These are phyloP conservation scores for Dacryopinax primogenitus DNA, from an alignment of 768 basidiomycete genomes.

Conservation along the genomic window DNA sequence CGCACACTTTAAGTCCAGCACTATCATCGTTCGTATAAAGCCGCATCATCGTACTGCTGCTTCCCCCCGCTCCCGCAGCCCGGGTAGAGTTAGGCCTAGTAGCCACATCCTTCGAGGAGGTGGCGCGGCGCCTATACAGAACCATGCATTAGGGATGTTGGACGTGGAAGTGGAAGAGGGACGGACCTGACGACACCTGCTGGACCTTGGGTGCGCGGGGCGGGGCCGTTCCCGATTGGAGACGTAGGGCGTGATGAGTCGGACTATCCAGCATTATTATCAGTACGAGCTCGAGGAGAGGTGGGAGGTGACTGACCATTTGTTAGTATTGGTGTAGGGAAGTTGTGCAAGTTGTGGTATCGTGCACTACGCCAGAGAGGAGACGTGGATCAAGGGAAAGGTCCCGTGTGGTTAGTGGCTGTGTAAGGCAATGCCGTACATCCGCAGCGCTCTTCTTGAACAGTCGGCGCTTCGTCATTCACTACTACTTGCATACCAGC, in stretches of 20 bases:
- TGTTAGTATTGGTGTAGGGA: background rate
- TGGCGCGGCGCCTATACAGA: constrained; percentile 53
- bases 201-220: background rate
- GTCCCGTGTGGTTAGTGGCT: no score
- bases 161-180: background rate
- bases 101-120: constrained; percentile 39
- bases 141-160: background rate
- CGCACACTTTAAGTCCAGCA: constrained; percentile 91
- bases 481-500: no score
- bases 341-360: background rate
- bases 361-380: background rate
- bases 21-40: constrained; percentile 93
- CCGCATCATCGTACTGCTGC: constrained; percentile 96
- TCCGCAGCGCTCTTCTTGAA: no score
- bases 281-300: background rate
- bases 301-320: background rate
- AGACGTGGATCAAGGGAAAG: background rate
- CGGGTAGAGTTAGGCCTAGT: constrained; percentile 74
- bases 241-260: background rate
- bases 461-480: no score
- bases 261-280: background rate
- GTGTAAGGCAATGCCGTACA: no score
- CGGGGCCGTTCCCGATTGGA: background rate
- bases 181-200: background rate
- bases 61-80: constrained; percentile 89